phyloP scores from a whole-genome alignment of 495 filamentous ascomycete species.

The Chaetomium fimeti region DNA sequence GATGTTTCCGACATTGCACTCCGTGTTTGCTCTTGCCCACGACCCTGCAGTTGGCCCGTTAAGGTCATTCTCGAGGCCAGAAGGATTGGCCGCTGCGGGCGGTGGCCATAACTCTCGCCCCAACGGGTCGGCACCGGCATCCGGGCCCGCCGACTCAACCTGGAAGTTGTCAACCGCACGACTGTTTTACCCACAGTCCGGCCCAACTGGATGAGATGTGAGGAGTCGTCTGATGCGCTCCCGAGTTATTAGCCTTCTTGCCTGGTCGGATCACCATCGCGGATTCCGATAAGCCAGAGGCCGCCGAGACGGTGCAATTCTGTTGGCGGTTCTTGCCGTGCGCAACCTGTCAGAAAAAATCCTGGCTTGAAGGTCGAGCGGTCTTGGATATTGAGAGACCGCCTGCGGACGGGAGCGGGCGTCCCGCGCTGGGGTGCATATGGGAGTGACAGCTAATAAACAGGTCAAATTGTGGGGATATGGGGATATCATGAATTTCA shows the following conservation, averaged over 20 bases:
- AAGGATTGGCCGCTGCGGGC: slow-evolving; percentile 10
- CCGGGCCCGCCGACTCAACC: slow-evolving; percentile 12
- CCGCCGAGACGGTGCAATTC: slow-evolving; percentile 9
- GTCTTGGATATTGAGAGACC: neutral
- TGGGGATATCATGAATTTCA: neutral
- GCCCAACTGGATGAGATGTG: slow-evolving; percentile 16
- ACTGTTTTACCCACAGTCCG: slow-evolving; percentile 30
- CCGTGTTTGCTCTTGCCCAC: slow-evolving; percentile 13
- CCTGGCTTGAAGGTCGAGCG: neutral
- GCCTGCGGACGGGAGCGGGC: neutral
- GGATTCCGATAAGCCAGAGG: slow-evolving; percentile 22
- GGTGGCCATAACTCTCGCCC: slow-evolving; percentile 17
- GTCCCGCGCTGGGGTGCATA: slow-evolving; percentile 13
- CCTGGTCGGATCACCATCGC: slow-evolving; percentile 25
- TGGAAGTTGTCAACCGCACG: slow-evolving; percentile 19
- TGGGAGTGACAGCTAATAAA: neutral
- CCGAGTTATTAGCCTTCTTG: slow-evolving; percentile 18
- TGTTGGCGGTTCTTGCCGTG: slow-evolving; percentile 13
- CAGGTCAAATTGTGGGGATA: slow-evolving; percentile 8
- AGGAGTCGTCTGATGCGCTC: neutral
- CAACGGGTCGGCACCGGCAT: slow-evolving; percentile 25
- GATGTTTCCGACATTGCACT: slow-evolving; percentile 6
- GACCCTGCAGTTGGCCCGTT: slow-evolving; percentile 12
- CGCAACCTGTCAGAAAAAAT: slow-evolving; percentile 3
- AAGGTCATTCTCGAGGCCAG: neutral